These are phyloP conservation scores for Arachis monticola DNA, from an alignment of 331 rosid species.

Conservation along the genomic window DNA sequence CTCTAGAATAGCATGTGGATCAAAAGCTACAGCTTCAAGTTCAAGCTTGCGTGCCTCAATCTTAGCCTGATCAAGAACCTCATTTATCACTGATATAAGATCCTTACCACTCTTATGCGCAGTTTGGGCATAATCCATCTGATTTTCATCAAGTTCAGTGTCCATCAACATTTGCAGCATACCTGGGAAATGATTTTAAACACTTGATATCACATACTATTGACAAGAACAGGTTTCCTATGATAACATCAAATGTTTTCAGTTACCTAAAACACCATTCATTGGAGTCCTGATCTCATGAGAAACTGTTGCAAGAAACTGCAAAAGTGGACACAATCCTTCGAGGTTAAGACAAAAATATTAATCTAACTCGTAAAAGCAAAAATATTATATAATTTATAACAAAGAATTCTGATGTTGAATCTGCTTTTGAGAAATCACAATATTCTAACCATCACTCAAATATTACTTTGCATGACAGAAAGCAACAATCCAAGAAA, in stretches of 20 bases:
- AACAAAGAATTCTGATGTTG: conserved; percentile 7
- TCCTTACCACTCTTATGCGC: conserved; percentile 87
- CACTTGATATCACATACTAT: conserved; percentile 30
- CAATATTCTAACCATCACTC: neutral
- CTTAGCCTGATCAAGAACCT: conserved; percentile 98
- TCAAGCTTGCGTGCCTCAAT: conserved; percentile 94
- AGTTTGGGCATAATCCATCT: conserved; percentile 82
- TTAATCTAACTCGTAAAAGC: conserved; percentile 17
- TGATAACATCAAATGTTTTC: conserved; percentile 22
- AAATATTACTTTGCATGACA: conserved; percentile 14
- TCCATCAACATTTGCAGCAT: conserved; percentile 99
- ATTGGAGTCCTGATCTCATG: conserved; percentile 99
- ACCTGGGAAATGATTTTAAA: conserved; percentile 58
- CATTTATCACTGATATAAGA: conserved; percentile 84
- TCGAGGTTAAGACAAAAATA: conserved; percentile 12
- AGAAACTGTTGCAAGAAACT: conserved; percentile 98
- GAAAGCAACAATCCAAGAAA: conserved; percentile 32
- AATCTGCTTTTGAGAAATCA: conserved; percentile 25
- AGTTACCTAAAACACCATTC: conserved; percentile 95
- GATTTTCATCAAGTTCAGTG: conserved; percentile 82
- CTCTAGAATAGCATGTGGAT: conserved; percentile 77
- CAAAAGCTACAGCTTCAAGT: conserved; percentile 87
- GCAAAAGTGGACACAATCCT: conserved; percentile 46
- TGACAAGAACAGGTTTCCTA: conserved; percentile 5
- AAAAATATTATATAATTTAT: conserved; percentile 8